phyloP scores from a whole-genome alignment of 176 grass and related monocot species.

The Pontederia paniculata region DNA sequence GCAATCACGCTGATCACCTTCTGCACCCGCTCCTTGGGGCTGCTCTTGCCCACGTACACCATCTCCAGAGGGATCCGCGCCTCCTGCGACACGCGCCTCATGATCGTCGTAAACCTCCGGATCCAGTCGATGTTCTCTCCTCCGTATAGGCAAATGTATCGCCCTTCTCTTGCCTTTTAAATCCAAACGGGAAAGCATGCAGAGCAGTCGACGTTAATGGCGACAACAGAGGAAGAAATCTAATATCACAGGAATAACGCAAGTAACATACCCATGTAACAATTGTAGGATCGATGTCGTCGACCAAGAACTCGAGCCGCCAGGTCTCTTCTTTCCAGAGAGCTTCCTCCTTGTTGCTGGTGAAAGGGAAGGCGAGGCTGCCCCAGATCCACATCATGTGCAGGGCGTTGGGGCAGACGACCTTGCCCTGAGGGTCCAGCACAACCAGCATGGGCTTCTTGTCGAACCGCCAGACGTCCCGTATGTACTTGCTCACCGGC shows the following conservation, averaged over 20 bases:
- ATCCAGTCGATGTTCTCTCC: conserved; percentile 37
- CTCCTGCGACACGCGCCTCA: conserved; percentile 18
- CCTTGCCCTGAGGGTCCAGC: conserved; percentile 31
- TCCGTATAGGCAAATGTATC: conserved; percentile 31
- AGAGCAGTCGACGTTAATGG: neutral
- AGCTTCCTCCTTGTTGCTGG: conserved; percentile 28
- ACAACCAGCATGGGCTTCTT: conserved; percentile 40
- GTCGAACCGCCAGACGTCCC: conserved; percentile 30
- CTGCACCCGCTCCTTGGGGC: conserved; percentile 27
- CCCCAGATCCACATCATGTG: conserved; percentile 52
- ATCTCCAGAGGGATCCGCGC: conserved; percentile 21
- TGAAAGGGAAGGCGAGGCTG: conserved; percentile 34
- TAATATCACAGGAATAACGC: too few species aligned
- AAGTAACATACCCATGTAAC: conserved; percentile 17
- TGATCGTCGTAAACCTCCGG: conserved; percentile 16
- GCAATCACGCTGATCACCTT: conserved; percentile 4
- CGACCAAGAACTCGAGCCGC: conserved; percentile 31
- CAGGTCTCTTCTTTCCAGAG: conserved; percentile 38
- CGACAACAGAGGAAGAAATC: too few species aligned
- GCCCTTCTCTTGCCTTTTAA: conserved; percentile 26
- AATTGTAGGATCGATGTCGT: conserved; percentile 29
- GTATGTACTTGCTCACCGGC: conserved; percentile 20
- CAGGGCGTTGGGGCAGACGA: conserved; percentile 35
- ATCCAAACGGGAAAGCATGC: neutral
- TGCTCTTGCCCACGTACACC: conserved; percentile 46